A percentile compares a stretch with the other conserved stretches of the same genome.
phyloP scores from a whole-genome alignment of 495 filamentous ascomycete species.

The Podospora appendiculata region DNA sequence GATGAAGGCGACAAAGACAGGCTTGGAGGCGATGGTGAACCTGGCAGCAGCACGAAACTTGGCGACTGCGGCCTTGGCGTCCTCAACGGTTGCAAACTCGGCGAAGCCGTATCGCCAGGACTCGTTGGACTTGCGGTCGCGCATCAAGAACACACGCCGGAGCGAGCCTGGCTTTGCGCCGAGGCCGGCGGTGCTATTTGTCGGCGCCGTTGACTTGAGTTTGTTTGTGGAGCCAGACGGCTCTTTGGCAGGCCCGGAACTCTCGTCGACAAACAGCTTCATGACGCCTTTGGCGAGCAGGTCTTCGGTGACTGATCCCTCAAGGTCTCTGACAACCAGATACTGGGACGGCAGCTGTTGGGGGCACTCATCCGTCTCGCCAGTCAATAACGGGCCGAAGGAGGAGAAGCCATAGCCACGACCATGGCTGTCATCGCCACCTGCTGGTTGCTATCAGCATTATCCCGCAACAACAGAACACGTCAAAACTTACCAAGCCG shows the following conservation, averaged over 20 bases:
- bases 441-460: conserved; percentile 2
- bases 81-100: conserved; percentile 69
- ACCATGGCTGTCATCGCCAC: conserved; percentile 14
- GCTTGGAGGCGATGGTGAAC: conserved; percentile 77
- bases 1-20: conserved; percentile 68
- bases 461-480: neutral
- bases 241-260: conserved; percentile 30
- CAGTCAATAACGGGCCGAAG: conserved; percentile 39
- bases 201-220: conserved; percentile 67
- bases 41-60: conserved; percentile 70
- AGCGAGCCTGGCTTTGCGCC: conserved; percentile 73
- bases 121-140: conserved; percentile 65
- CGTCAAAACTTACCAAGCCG: conserved; percentile 52
- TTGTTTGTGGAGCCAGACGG: conserved; percentile 37
- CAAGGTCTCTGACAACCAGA: conserved; percentile 69
- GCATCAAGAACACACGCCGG: conserved; percentile 69
- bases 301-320: conserved; percentile 66
- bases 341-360: conserved; percentile 74
- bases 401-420: conserved; percentile 13
- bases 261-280: conserved; percentile 59
- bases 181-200: conserved; percentile 56
- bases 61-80: conserved; percentile 68
- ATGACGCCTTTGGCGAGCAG: conserved; percentile 70
- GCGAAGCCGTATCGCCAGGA: conserved; percentile 87
- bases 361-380: conserved; percentile 73